These are phyloP conservation scores for Chalaropsis ovoidea DNA, from an alignment of 2,329 filamentous ascomycete genomes.

Conservation along the genomic window DNA sequence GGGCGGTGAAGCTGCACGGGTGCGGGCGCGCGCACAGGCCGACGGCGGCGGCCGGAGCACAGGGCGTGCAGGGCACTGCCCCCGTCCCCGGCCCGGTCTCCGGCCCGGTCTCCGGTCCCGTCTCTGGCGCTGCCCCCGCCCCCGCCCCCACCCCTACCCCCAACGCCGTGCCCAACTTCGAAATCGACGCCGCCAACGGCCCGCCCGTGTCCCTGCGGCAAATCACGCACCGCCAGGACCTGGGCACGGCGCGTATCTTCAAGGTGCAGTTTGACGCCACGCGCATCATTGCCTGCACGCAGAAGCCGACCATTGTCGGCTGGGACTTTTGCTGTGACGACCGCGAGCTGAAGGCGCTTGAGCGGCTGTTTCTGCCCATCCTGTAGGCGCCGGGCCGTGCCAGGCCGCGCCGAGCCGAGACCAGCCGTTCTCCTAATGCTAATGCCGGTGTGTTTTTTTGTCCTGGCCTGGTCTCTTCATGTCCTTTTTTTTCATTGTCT, in stretches of 20 bases:
- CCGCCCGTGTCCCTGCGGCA: conserved; percentile 22
- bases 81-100: too few species aligned
- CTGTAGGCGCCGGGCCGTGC: too few species aligned
- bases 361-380: conserved; percentile 62
- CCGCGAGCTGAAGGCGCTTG: conserved; percentile 64
- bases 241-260: conserved; percentile 60
- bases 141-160: not conserved
- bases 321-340: conserved; percentile 97
- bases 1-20: conserved; percentile 3
- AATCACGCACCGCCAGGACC: conserved; percentile 32
- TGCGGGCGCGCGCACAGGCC: not conserved
- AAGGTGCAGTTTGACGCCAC: conserved; percentile 94
- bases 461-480: conserved; percentile 5
- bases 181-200: conserved; percentile 9
- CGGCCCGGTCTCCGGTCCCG: not conserved
- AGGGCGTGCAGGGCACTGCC: not conserved
- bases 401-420: conserved; percentile 27
- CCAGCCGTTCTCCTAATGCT: not conserved
- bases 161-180: not conserved
- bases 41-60: not conserved
- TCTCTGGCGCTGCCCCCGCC: not conserved
- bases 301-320: conserved; percentile 82
- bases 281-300: conserved; percentile 87
- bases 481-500: not conserved
- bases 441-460: not conserved